These are phyloP conservation scores for Boletus coffeatus DNA, from an alignment of 1,284 basidiomycete species.

Conservation along the genomic window DNA sequence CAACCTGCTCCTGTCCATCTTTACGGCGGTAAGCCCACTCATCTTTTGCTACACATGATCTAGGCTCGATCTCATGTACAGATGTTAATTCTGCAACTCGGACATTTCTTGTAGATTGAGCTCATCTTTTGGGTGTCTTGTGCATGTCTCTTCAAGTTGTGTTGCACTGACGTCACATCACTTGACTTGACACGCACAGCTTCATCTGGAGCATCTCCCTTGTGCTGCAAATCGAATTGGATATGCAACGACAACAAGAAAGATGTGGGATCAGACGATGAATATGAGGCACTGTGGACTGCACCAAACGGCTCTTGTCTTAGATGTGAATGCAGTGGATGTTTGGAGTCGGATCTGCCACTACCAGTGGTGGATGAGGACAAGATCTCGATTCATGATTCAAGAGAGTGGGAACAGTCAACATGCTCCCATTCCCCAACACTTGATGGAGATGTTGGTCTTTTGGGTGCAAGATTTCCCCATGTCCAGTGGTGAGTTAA, in stretches of 20 bases:
- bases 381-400: too few relatives aligned
- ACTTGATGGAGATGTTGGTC: not conserved
- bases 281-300: too few relatives aligned
- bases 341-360: too few relatives aligned
- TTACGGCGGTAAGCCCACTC: conserved; percentile 26
- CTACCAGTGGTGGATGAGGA: too few relatives aligned
- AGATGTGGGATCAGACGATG: too few relatives aligned
- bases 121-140: conserved; percentile 17
- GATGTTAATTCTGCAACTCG: not conserved
- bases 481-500: too few relatives aligned
- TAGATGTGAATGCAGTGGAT: too few relatives aligned
- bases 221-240: conserved; percentile 25
- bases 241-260: not conserved
- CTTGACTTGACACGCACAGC: conserved; percentile 19
- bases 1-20: conserved; percentile 26
- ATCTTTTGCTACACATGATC: not conserved
- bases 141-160: conserved; percentile 10
- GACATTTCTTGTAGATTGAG: too few relatives aligned
- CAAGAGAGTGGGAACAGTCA: too few relatives aligned
- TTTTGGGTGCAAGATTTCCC: too few relatives aligned
- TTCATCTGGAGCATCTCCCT: conserved; percentile 35
- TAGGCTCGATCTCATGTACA: not conserved
- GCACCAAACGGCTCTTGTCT: too few relatives aligned
- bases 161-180: not conserved
- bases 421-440: not conserved